Evolutionary conservation across 179 eudicot species (phyloP).

Genomic region (Silene noctiflora): DNA sequence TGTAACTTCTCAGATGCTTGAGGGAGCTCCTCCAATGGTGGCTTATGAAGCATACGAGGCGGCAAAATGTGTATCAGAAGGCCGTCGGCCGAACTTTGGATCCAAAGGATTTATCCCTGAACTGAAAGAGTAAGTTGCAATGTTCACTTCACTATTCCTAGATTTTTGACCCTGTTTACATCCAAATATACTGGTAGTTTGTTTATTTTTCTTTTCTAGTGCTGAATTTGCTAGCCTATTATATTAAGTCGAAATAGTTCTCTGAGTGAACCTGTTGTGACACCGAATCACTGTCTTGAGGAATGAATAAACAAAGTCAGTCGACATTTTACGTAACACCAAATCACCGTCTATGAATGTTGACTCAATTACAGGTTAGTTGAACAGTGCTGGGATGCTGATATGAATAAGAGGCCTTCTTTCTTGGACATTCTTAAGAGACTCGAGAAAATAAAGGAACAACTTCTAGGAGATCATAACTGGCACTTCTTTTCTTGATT

Average conservation of each 20-base stretch:
- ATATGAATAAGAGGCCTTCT: slow-evolving; percentile 73
- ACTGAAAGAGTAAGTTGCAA: slow-evolving; percentile 60
- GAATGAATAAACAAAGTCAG: not conserved
- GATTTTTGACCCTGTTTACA: not conserved
- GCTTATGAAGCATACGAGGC: slow-evolving; percentile 81
- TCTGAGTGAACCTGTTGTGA: not conserved
- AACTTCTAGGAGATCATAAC: slow-evolving; percentile 58
- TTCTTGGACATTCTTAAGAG: slow-evolving; percentile 82
- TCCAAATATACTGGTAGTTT: not conserved
- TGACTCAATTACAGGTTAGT: slow-evolving; percentile 44
- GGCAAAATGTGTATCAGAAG: slow-evolving; percentile 79
- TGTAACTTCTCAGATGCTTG: slow-evolving; percentile 65
- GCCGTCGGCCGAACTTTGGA: slow-evolving; percentile 74
- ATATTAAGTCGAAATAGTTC: not conserved
- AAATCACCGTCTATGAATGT: not conserved
- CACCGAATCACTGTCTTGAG: too few species aligned
- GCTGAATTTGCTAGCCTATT: not conserved
- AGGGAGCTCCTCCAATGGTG: slow-evolving; percentile 72
- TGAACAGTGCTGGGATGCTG: slow-evolving; percentile 77
- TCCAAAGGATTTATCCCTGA: slow-evolving; percentile 66
- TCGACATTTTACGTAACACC: not conserved
- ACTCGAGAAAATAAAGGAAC: slow-evolving; percentile 76
- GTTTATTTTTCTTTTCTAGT: not conserved
- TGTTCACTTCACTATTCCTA: not conserved
- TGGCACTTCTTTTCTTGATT: slow-evolving; percentile 67